phyloP scores from a whole-genome alignment of 2,329 filamentous ascomycete species.

The Diaporthe humulicola region DNA sequence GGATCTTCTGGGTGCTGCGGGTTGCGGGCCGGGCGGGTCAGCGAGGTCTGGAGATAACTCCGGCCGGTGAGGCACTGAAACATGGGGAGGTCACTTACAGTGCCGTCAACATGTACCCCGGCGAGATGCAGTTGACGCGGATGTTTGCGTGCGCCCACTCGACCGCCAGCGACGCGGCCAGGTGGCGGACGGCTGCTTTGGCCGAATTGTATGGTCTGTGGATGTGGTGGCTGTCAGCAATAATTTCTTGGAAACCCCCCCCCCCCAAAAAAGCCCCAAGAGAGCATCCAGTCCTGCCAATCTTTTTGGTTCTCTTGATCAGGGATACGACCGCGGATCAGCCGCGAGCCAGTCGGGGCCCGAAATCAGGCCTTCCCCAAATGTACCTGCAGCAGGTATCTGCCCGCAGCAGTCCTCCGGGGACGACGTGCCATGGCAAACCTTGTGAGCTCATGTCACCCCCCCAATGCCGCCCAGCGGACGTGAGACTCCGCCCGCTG shows the following conservation, averaged over 20 bases:
- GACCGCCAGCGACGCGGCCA: constrained; percentile 88
- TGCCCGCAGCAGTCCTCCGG: background rate
- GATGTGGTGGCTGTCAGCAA: constrained; percentile 1
- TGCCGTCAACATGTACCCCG: constrained; percentile 96
- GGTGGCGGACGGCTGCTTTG: constrained; percentile 91
- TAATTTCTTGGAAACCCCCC: too few species aligned
- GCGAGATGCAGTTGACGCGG: constrained; percentile 94
- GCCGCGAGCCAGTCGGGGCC: constrained; percentile 8
- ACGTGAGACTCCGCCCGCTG: background rate
- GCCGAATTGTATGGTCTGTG: constrained; percentile 86
- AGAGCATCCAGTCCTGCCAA: background rate
- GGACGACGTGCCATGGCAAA: background rate
- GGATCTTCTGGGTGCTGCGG: constrained; percentile 87
- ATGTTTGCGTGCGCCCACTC: constrained; percentile 93
- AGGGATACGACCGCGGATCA: background rate
- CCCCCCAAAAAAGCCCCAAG: background rate
- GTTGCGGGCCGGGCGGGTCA: background rate
- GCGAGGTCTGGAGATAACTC: background rate
- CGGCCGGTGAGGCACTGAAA: background rate
- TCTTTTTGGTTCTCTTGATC: background rate
- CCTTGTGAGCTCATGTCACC: background rate
- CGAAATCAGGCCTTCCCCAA: background rate
- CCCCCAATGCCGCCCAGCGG: background rate
- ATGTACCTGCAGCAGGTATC: constrained; percentile 1
- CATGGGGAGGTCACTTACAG: constrained; percentile 71